Evolutionary conservation across 768 basidiomycete genomes (phyloP), one percentile per base, ranked within the genome.

Genomic region (Termitomyces sp.): DNA sequence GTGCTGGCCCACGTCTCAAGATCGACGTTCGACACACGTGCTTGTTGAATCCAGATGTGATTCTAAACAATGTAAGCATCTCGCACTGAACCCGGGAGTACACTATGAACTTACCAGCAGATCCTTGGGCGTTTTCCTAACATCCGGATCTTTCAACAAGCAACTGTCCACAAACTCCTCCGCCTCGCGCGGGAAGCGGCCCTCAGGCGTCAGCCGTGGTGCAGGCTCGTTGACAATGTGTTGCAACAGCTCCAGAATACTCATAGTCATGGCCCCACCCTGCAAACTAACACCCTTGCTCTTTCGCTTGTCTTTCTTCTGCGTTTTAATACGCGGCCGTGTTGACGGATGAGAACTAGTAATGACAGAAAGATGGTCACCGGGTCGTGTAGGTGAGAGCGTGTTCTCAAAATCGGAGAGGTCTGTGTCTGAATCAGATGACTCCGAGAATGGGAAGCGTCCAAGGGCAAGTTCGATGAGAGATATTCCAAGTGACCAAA

Each of bases 181-280:
- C 24, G 91, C 89, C 68, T 87, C 83, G 54, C 72, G 70, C 3
- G 90, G 88, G 78, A 76, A 82, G 44, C 78, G 80, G 36, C 87
- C 87, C 57, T 89, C 86, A 1, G 86, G 84, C 12, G 86, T 87
- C 62, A 99, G 72, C 67, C 83, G 79, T 42, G 97, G 97, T 28
- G 97, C 96, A 57, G 96, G 94, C 74, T 98, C 97, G 68, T 98
- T 98, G 53, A 99, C 97, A 65, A 99, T 98, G 69, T 98, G 94
- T 69, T 98, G 97, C 60, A 99, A 75, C 53, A 99, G 72, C 75
- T 99, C 97, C 63, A 99, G 74, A 71, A 99, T 98, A 66, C 89
- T 92, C 95, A 99, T 98, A 63, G 94, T 97, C 89, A 93, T 94
- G 31, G 90, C 91, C 1, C 93, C 92, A 37, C 96, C 96, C 69